phyloP scores from a whole-genome alignment of 306 rosid species.

The Notholithocarpus densiflorus region DNA sequence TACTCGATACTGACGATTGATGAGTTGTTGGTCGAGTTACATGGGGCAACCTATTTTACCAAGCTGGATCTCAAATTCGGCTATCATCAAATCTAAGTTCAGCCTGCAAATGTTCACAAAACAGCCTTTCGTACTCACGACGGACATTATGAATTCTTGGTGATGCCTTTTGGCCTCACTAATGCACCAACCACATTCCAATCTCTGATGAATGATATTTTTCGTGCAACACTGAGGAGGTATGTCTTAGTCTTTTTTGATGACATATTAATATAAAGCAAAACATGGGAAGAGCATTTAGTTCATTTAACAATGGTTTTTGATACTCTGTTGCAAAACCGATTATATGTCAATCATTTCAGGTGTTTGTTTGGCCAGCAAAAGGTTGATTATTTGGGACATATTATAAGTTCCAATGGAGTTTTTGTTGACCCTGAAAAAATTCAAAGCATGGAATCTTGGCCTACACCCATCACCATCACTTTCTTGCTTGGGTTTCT shows the following conservation, averaged over 20 bases:
- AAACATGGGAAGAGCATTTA: too few relatives aligned
- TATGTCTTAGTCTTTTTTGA: too few relatives aligned
- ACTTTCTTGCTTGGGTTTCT: background rate
- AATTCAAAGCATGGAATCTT: background rate
- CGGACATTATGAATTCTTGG: too few relatives aligned
- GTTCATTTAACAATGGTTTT: too few relatives aligned
- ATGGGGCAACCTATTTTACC: background rate
- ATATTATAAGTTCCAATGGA: background rate
- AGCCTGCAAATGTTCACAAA: background rate
- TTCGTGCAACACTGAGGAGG: too few relatives aligned
- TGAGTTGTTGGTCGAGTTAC: background rate
- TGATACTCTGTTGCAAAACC: too few relatives aligned
- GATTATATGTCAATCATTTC: too few relatives aligned
- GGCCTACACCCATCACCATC: background rate
- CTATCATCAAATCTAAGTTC: background rate
- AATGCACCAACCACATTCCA: too few relatives aligned
- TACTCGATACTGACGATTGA: background rate
- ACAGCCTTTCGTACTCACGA: background rate
- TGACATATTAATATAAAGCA: too few relatives aligned
- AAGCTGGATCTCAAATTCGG: background rate
- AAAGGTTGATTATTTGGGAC: background rate
- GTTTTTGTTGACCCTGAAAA: background rate
- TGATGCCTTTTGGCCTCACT: too few relatives aligned
- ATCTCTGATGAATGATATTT: too few relatives aligned
- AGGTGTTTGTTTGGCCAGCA: background rate